A percentile compares a stretch with the other conserved stretches of the same genome.
phyloP scores from a whole-genome alignment of 2,329 filamentous ascomycete species.

The Cytospora leucostoma region DNA sequence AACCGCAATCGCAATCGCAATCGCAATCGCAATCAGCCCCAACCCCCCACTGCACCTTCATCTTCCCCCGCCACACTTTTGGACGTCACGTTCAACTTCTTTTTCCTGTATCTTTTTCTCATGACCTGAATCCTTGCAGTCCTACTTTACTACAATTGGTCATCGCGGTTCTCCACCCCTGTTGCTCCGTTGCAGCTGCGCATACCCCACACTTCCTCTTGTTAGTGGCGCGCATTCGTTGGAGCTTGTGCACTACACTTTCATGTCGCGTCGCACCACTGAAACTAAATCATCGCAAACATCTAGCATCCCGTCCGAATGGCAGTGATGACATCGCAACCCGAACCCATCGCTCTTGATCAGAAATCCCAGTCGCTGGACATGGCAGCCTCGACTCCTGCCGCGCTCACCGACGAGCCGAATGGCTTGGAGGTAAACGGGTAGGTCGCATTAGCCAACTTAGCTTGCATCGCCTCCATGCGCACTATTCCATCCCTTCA shows the following conservation, averaged over 20 bases:
- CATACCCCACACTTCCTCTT: conserved; percentile 19
- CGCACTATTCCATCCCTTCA: not conserved
- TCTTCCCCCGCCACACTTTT: conserved; percentile 17
- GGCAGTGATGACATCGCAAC: conserved; percentile 56
- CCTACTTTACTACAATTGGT: not conserved
- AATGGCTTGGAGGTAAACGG: conserved; percentile 49
- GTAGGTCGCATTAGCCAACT: conserved; percentile 49
- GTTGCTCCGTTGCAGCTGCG: conserved; percentile 12
- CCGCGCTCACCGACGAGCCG: conserved; percentile 43
- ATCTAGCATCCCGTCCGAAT: conserved; percentile 42
- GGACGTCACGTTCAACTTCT: not conserved
- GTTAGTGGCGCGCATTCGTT: conserved; percentile 2
- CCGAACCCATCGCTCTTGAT: conserved; percentile 46
- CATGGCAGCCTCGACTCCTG: conserved; percentile 46
- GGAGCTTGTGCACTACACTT: conserved; percentile 29
- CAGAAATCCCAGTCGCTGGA: conserved; percentile 52
- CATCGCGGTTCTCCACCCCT: not conserved
- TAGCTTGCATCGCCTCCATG: not conserved
- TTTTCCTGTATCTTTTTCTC: not conserved
- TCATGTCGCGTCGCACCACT: conserved; percentile 39
- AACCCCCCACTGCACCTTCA: conserved; percentile 13
- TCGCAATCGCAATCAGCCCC: conserved; percentile 22
- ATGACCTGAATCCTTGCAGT: not conserved
- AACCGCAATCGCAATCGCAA: conserved; percentile 22
- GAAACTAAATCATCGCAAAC: conserved; percentile 28